phyloP scores from a whole-genome alignment of 768 basidiomycete species.

The Sporobolomyces pararoseus region DNA sequence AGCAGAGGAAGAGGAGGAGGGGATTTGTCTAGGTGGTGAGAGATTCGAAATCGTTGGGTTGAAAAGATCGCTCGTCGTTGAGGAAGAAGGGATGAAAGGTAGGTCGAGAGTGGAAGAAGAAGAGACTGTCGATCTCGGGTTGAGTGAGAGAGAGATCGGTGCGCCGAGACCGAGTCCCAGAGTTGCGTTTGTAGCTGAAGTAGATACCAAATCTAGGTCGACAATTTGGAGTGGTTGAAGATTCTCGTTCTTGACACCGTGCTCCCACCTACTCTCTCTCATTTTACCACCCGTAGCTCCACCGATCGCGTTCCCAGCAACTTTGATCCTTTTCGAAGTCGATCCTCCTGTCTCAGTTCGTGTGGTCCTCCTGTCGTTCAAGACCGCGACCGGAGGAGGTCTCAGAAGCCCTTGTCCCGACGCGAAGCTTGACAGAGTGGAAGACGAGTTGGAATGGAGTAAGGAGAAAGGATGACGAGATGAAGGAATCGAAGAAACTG shows the following conservation, averaged over 20 bases:
- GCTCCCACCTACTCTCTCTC: slow-evolving; percentile 11
- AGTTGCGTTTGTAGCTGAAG: background rate
- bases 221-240: background rate
- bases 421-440: slow-evolving; percentile 3
- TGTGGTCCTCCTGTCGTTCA: slow-evolving; percentile 12
- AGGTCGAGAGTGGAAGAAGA: slow-evolving; percentile 6
- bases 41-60: background rate
- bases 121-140: background rate
- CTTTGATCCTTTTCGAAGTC: background rate
- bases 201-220: slow-evolving; percentile 5
- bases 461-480: slow-evolving; percentile 1
- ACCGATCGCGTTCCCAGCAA: background rate
- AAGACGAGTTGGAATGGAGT: background rate
- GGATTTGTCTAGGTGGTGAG: background rate
- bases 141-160: slow-evolving; percentile 13
- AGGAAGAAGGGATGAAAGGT: slow-evolving; percentile 1
- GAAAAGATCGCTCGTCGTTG: background rate
- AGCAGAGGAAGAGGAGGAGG: background rate
- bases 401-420: background rate
- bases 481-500: background rate
- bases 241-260: background rate
- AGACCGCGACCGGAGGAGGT: slow-evolving; percentile 3
- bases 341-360: background rate
- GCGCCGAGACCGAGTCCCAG: slow-evolving; percentile 9
- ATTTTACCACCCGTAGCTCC: background rate